Base-by-base conservation (phyloP, 2,329 filamentous ascomycete genomes). In the Colletotrichum sublineola region DNA sequence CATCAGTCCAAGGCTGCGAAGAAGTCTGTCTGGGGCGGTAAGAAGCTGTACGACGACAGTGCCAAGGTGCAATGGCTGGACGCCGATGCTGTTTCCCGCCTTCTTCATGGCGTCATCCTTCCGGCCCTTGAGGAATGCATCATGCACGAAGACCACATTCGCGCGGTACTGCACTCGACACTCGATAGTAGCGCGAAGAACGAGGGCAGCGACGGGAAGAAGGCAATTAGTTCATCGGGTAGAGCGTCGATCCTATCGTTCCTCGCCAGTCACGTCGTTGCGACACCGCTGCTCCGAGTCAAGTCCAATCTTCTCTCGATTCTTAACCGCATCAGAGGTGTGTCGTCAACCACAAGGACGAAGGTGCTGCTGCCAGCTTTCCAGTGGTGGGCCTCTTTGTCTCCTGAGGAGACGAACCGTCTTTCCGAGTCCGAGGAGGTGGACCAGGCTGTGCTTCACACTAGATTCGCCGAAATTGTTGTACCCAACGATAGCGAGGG, bases 121-220 rank as follows among this genome's bases (percentile, higher is more conserved):
- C 94, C 94, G 0, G 89, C 88, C 2, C 83, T 97, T 12, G 95
- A 98, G 81, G 96, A 98, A 81, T 97, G 92, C 77, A 87, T 96
- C 4, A 89, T 98, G 75, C 95, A 98, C 78, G 84, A 90, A 5
- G 89, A 88, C 38, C 91, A 96, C 73, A 86, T 97, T 56, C 84
- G 87, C 36, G 88, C 89, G 29, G 87, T 91, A 2, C 80, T 97
- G 6, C 86, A 89, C 72, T 86, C 85, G 42, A 82, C 87, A 0
- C 79, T 96, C 14, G 90, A 91, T 75, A 88, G 89, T 53, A 76
- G 80, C 31, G 77, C 80, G 24, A 79, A 81, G 29, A 33, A 40
- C 31, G 82, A 83, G 57, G 83, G 85, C 24, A 85, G 81, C 75
- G 77, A 80, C 7, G 87, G 86, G 75, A 88, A 88, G 68, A 81